Evolutionary conservation across 2,329 filamentous ascomycete genomes (phyloP).

Genomic region (Hypoxylon sp.): DNA sequence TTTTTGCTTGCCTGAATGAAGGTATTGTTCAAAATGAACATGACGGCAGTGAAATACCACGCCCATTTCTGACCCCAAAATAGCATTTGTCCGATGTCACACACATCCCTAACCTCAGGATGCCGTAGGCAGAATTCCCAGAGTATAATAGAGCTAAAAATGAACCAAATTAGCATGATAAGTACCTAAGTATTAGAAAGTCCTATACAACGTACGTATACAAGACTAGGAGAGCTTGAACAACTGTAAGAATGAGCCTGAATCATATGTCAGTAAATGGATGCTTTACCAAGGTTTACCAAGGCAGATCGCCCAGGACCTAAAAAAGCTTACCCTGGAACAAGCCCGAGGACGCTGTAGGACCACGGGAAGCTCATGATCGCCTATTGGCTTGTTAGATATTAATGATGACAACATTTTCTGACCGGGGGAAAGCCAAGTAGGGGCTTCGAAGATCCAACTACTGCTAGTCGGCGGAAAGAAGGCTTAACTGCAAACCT

Average conservation of each 20-base stretch:
- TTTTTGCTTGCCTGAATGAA: constrained; percentile 77
- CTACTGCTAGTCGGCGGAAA: not conserved
- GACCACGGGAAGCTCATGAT: constrained; percentile 98
- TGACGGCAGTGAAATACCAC: constrained; percentile 79
- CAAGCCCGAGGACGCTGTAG: constrained; percentile 87
- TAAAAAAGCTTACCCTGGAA: constrained; percentile 72
- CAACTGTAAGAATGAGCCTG: constrained; percentile 81
- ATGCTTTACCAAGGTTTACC: constrained; percentile 17
- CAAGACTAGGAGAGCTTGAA: constrained; percentile 82
- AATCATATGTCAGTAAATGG: constrained; percentile 33
- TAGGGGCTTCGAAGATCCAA: not conserved
- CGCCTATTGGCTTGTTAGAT: constrained; percentile 57
- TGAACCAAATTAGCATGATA: constrained; percentile 1
- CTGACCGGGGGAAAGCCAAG: not conserved
- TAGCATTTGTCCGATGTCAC: constrained; percentile 94
- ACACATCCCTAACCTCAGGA: constrained; percentile 92
- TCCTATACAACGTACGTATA: constrained; percentile 82
- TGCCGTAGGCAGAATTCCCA: constrained; percentile 90
- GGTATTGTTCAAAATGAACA: constrained; percentile 95
- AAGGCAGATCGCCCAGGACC: constrained; percentile 27
- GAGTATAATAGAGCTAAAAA: constrained; percentile 47
- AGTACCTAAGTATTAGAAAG: constrained; percentile 5
- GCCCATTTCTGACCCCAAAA: constrained; percentile 87
- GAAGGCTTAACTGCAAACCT: constrained; percentile 38
- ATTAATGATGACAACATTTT: constrained; percentile 7